These are phyloP conservation scores for Fusarium nanum DNA, from an alignment of 2,329 filamentous ascomycete species.

Conservation along the genomic window DNA sequence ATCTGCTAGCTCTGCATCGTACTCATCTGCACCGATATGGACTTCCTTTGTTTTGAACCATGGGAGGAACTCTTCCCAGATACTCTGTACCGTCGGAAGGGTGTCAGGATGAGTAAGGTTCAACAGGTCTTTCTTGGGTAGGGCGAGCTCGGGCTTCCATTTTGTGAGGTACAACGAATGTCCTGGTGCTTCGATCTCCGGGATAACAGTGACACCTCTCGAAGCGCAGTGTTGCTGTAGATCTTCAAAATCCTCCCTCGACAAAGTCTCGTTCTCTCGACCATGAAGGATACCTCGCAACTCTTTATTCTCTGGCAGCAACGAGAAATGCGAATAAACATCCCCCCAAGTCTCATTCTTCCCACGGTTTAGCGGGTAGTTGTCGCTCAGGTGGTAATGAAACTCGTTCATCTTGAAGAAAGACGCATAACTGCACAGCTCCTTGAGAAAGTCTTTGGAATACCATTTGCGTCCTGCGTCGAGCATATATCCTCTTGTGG, in stretches of 20 bases:
- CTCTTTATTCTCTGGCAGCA: not conserved
- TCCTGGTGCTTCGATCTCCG: slow-evolving; percentile 7
- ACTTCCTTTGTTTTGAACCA: slow-evolving; percentile 25
- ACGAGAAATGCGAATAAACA: slow-evolving; percentile 23
- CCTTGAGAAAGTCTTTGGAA: slow-evolving; percentile 19
- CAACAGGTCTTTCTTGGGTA: slow-evolving; percentile 8
- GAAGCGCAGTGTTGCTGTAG: slow-evolving; percentile 15
- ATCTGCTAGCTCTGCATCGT: slow-evolving; percentile 19
- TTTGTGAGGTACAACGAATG: slow-evolving; percentile 27
- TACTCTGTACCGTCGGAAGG: slow-evolving; percentile 8
- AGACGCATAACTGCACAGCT: slow-evolving; percentile 22
- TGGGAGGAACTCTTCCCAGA: slow-evolving; percentile 14
- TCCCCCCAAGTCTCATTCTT: slow-evolving; percentile 25
- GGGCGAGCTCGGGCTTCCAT: slow-evolving; percentile 18
- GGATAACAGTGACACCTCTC: slow-evolving; percentile 5
- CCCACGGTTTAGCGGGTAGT: slow-evolving; percentile 24
- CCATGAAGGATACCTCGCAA: slow-evolving; percentile 16
- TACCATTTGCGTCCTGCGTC: slow-evolving; percentile 30
- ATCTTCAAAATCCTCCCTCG: slow-evolving; percentile 1
- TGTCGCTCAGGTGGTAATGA: slow-evolving; percentile 26
- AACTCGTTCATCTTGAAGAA: slow-evolving; percentile 35
- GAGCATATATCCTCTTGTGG: slow-evolving; percentile 23
- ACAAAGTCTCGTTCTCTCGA: slow-evolving; percentile 16
- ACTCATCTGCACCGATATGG: slow-evolving; percentile 22
- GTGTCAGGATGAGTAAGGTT: slow-evolving; percentile 15